phyloP scores from a whole-genome alignment of 352 stramenopile species.

The Phytophthora lateralis region DNA sequence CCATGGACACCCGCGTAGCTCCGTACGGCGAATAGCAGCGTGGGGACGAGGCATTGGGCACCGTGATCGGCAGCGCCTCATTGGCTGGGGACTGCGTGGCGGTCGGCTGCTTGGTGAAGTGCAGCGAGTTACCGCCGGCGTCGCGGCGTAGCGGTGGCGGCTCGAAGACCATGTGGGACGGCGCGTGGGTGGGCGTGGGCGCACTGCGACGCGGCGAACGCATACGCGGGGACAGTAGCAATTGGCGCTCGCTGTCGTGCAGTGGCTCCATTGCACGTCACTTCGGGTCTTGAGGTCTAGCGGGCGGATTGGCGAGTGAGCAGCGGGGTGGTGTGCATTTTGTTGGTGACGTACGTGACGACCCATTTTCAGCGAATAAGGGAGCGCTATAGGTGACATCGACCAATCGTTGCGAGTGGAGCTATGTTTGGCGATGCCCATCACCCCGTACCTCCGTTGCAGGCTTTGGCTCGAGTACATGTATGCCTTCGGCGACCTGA shows the following conservation, averaged over 20 bases:
- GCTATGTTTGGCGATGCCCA: slow-evolving; percentile 11
- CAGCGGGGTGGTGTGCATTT: slow-evolving; percentile 10
- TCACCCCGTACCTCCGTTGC: slow-evolving; percentile 15
- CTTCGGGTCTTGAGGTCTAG: background rate
- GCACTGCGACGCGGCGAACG: slow-evolving; percentile 18
- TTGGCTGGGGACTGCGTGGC: slow-evolving; percentile 10
- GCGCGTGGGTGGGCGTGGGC: slow-evolving; percentile 11
- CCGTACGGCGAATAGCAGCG: slow-evolving; percentile 33
- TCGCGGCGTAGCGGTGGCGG: slow-evolving; percentile 69
- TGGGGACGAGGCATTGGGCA: slow-evolving; percentile 9
- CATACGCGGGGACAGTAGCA: slow-evolving; percentile 22
- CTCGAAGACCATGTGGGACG: slow-evolving; percentile 65
- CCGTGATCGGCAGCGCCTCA: slow-evolving; percentile 28
- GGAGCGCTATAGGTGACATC: background rate
- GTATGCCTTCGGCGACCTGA: background rate
- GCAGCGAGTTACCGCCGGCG: slow-evolving; percentile 49
- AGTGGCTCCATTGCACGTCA: slow-evolving; percentile 27
- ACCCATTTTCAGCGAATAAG: slow-evolving; percentile 26
- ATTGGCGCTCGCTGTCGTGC: slow-evolving; percentile 26
- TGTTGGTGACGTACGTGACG: slow-evolving; percentile 1
- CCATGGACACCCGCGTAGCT: slow-evolving; percentile 11
- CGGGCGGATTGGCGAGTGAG: slow-evolving; percentile 19
- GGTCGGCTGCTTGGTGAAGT: slow-evolving; percentile 42
- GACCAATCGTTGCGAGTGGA: slow-evolving; percentile 6
- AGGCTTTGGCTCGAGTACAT: background rate